These are phyloP conservation scores for Onygena corvina DNA, from an alignment of 2,329 filamentous ascomycete genomes.

Conservation along the genomic window DNA sequence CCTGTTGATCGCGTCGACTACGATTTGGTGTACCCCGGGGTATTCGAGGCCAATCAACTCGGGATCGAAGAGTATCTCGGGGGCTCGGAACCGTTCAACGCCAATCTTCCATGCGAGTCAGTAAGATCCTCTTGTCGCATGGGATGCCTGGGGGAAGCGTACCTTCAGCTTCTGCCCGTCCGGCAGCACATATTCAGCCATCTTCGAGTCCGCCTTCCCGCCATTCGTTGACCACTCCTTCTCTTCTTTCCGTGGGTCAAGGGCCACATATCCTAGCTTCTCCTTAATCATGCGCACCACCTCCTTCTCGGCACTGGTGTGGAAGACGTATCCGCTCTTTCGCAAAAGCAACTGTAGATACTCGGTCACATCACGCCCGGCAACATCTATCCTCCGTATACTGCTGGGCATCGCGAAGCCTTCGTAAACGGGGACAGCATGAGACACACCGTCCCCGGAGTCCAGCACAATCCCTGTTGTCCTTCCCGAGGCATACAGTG, in stretches of 20 bases:
- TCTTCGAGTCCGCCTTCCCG: slow-evolving; percentile 64
- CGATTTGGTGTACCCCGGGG: slow-evolving; percentile 92
- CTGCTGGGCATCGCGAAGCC: slow-evolving; percentile 94
- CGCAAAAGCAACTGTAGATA: slow-evolving; percentile 81
- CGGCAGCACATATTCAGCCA: slow-evolving; percentile 75
- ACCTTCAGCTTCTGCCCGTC: slow-evolving; percentile 92
- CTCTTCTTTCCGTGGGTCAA: slow-evolving; percentile 86
- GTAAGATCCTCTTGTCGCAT: not conserved
- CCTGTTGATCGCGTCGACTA: slow-evolving; percentile 87
- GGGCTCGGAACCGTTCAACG: slow-evolving; percentile 84
- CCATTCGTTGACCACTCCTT: slow-evolving; percentile 74
- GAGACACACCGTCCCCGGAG: slow-evolving; percentile 88
- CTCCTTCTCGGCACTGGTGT: slow-evolving; percentile 97
- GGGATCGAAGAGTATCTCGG: slow-evolving; percentile 94
- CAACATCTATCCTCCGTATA: slow-evolving; percentile 91
- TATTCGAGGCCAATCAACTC: slow-evolving; percentile 96
- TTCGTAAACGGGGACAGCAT: slow-evolving; percentile 94
- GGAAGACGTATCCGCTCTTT: slow-evolving; percentile 88
- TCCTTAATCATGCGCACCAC: slow-evolving; percentile 97
- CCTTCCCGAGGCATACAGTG: slow-evolving; percentile 86
- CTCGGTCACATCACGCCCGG: slow-evolving; percentile 90
- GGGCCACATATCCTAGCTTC: slow-evolving; percentile 78
- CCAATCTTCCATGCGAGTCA: slow-evolving; percentile 52
- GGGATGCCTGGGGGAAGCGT: slow-evolving; percentile 18
- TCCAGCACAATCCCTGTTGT: slow-evolving; percentile 95